A percentile compares a stretch with the other conserved stretches of the same genome.
These are phyloP conservation scores for Leucosporidium scottii DNA, from an alignment of 768 basidiomycete species.

Conservation along the genomic window DNA sequence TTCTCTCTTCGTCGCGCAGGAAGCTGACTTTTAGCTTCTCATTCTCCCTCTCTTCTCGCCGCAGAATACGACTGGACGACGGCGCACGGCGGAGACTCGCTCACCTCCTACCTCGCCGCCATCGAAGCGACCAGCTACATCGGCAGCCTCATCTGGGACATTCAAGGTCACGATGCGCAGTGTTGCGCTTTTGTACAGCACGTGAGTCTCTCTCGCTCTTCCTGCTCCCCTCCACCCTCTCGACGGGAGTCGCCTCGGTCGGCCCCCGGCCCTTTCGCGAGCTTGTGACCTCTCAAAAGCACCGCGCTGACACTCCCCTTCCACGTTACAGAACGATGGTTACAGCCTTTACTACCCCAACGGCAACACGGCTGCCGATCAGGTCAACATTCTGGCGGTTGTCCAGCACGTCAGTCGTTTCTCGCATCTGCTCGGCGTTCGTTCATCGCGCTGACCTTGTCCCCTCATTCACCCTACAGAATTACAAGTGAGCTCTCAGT, in stretches of 20 bases:
- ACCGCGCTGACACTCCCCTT: background rate
- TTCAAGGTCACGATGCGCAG: background rate
- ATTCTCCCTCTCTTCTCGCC: background rate
- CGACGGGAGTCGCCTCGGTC: no score
- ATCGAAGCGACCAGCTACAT: background rate
- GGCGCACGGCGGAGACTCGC: background rate
- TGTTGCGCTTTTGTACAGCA: constrained; percentile 9
- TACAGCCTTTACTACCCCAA: constrained; percentile 1
- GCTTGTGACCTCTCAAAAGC: background rate
- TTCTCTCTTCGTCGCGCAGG: no score
- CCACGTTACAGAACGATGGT: background rate
- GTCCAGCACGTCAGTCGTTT: background rate
- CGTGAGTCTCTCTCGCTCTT: background rate
- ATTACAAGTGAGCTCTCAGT: background rate
- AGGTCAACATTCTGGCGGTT: background rate
- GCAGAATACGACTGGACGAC: constrained; percentile 10
- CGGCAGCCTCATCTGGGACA: constrained; percentile 1
- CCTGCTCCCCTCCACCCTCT: no score
- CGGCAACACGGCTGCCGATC: constrained; percentile 6
- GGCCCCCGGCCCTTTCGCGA: no score
- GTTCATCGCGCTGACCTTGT: background rate
- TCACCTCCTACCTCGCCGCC: background rate
- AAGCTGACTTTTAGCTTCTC: no score
- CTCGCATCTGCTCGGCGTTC: background rate
- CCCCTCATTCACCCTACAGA: no score